Evolutionary conservation across 805 yeast species (phyloP), one percentile per base, ranked within the genome.

Genomic region (Cyberlindnera bimundalis): DNA sequence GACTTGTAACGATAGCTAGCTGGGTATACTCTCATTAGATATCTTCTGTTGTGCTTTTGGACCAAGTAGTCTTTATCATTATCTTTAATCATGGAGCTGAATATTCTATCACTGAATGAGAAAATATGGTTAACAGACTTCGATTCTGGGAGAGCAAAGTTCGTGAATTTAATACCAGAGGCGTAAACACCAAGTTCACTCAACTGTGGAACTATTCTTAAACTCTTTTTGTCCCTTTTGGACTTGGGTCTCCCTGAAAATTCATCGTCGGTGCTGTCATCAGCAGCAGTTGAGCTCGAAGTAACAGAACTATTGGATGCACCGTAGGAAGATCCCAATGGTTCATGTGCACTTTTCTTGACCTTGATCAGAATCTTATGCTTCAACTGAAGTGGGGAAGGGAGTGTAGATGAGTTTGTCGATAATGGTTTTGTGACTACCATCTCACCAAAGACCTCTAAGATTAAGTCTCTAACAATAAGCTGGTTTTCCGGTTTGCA

Each of bases 21-120:
- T 0, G 99, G 99, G 56, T 93, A 93, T 0, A 89, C 76, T 37
- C 99, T 70, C 83, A 87, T 81, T 39, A 91, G 58, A 55, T 71
- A 86, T 36, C 71, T 69, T 45, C 80, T 64, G 59, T 93, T 91
- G 60, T 93, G 98, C 56, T 85, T 84, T 48, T 75, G 70, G 4
- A 90, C 54, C 4, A 89, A 73, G 4, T 67, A 65, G 4, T 62
- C 54, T 45, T 79, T 81, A 2, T 65, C 70, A 1, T 70, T 63
- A 47, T 87, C 91, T 46, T 79, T 81, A 26, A 78, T 57, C 76
- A 90, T 74, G 8, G 76, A 65, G 34, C 74, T 74, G 29, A 86
- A 61, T 2, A 78, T 66, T 39, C 84, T 78, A 53, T 93, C 98
- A 46, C 84, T 82, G 46, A 93, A 76, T 2, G 97, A 89, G 57